Conservation (phyloP, 306 rosid species). For the Potentilla sterilis region DNA sequence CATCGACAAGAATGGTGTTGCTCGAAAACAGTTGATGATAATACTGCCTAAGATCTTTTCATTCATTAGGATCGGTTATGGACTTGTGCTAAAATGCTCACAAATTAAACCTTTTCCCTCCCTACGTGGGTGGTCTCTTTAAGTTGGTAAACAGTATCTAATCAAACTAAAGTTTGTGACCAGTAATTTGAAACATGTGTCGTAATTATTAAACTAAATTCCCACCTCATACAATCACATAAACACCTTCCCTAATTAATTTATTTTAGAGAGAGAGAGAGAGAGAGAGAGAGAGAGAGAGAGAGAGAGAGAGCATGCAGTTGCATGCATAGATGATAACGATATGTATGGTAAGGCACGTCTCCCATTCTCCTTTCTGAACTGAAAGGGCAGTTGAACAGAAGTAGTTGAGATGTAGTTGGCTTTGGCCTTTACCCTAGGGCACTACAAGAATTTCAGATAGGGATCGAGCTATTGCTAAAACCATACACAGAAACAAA, state of each 20-base stretch:
- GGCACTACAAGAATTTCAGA: background rate
- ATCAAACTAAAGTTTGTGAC: background rate
- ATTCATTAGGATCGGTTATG: background rate
- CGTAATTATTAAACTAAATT: background rate
- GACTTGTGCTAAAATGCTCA: background rate
- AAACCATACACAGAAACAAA: background rate
- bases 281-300: background rate
- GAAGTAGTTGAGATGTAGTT: slow-evolving; percentile 46
- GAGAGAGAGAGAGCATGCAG: background rate
- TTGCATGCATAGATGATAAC: slow-evolving; percentile 46
- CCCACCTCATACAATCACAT: background rate
- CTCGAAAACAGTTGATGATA: background rate
- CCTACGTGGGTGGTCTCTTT: background rate
- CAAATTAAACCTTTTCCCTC: background rate
- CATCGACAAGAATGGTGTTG: background rate
- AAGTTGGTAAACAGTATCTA: slow-evolving; percentile 20
- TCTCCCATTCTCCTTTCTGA: slow-evolving; percentile 11
- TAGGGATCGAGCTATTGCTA: background rate
- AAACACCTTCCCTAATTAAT: background rate
- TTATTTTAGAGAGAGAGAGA: background rate
- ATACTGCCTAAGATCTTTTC: background rate
- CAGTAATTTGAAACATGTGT: slow-evolving; percentile 16
- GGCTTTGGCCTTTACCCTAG: slow-evolving; percentile 28
- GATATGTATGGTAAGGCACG: slow-evolving; percentile 31
- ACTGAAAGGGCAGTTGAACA: slow-evolving; percentile 42